Base-by-base conservation (phyloP, 192 early-diverging fungal genomes). In the Chytriomyces hyalinus region DNA sequence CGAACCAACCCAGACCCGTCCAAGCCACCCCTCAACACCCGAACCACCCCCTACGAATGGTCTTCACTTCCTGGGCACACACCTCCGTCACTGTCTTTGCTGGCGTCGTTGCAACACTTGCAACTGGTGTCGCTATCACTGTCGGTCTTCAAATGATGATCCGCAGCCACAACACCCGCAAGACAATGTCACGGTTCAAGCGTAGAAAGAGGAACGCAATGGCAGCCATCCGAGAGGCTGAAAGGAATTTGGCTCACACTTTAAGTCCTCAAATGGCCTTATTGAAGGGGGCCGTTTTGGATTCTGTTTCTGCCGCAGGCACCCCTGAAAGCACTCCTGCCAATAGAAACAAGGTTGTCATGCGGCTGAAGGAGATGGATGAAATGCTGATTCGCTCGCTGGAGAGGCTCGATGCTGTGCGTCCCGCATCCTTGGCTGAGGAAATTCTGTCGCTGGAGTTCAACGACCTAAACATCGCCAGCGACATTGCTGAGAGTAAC, bases 91-190 rank as follows among this genome's bases (percentile, higher is more conserved):
- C 76, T 43, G 57, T 84, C 3, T 76, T 76, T 15, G 62, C 78
- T 36, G 80, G 77, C 28, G 77, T 81, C 53, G 80, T 73, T 22
- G 81, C 82, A 46, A 84, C 84, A 3, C 73, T 82, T 36, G 82
- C 82, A 60, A 80, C 84, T 5, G 78, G 80, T 11, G 79, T 76
- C 3, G 77, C 72, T 6, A 53, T 86, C 47, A 69, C 76, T 24
- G 81, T 78, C 61, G 80, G 76, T 45, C 28, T 79, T 9, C 67
- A 76, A 28, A 77, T 84, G 61, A 20, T 86, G 43, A 78, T 86
- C 49, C 75, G 72, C 6, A 68, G 77, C 65, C 84, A 86, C 78
- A 82, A 86, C 74, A 62, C 57, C n/a, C 49, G 64, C 3, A 67
- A 69, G 6, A 45, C 74, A 4, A 44, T 76, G 65, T 26, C 61